These are phyloP conservation scores for Phialophora tarda DNA, from an alignment of 2,329 filamentous ascomycete genomes.

Conservation along the genomic window DNA sequence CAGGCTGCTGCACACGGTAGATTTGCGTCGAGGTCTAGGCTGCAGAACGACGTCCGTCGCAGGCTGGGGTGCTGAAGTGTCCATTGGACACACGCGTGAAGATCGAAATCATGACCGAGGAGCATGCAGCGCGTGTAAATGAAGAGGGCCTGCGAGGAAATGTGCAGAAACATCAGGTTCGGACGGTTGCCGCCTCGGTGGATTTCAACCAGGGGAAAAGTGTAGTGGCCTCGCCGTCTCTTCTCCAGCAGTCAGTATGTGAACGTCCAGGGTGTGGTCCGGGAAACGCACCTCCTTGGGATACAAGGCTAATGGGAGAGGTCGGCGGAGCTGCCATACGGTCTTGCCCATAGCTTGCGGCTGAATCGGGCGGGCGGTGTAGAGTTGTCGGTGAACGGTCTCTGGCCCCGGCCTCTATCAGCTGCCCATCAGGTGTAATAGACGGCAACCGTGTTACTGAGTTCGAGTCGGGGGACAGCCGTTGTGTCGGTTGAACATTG, in stretches of 20 bases:
- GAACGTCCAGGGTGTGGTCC: conserved; percentile 17
- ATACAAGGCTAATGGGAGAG: conserved; percentile 30
- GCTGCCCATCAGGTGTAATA: conserved; percentile 34
- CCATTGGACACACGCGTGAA: not conserved
- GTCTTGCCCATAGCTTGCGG: conserved; percentile 21
- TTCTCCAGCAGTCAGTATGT: conserved; percentile 29
- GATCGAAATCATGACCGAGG: conserved; percentile 6
- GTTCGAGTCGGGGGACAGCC: conserved; percentile 30
- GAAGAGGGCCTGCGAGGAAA: not conserved
- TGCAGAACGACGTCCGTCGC: not conserved
- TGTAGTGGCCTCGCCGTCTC: conserved; percentile 23
- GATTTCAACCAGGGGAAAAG: conserved; percentile 32
- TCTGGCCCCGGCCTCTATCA: conserved; percentile 28
- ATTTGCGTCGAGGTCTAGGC: not conserved
- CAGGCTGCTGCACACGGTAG: not conserved
- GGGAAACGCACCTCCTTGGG: conserved; percentile 32
- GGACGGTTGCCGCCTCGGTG: conserved; percentile 14
- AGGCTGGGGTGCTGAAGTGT: not conserved
- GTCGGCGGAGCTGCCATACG: conserved; percentile 24
- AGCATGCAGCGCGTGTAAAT: conserved; percentile 6
- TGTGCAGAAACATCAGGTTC: conserved; percentile 13
- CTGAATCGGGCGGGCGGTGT: conserved; percentile 15
- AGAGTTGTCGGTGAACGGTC: conserved; percentile 25
- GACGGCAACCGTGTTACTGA: conserved; percentile 34
- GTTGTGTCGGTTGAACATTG: conserved; percentile 21